A percentile compares a stretch with the other conserved stretches of the same genome.
phyloP scores from a whole-genome alignment of 805 yeast genomes.

The Starmerella roubikii region DNA sequence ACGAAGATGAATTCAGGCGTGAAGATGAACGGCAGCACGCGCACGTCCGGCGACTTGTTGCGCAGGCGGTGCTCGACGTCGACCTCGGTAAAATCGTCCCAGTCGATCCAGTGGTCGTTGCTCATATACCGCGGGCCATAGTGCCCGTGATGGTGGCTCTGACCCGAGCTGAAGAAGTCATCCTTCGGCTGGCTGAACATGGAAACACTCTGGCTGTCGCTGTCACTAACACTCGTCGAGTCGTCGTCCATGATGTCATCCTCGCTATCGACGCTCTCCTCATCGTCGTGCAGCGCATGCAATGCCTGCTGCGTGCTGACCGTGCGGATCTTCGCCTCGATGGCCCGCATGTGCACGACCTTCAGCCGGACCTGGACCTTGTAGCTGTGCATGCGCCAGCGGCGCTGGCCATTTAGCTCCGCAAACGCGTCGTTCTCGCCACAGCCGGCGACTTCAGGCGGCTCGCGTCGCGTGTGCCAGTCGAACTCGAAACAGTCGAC shows the following conservation, averaged over 20 bases:
- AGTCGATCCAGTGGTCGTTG: constrained; percentile 47
- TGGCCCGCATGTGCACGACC: constrained; percentile 53
- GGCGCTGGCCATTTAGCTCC: constrained; percentile 15
- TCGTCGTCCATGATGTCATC: constrained; percentile 23
- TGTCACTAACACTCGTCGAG: constrained; percentile 22
- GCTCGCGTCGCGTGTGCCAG: constrained; percentile 44
- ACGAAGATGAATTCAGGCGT: constrained; percentile 59
- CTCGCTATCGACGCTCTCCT: constrained; percentile 29
- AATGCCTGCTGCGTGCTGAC: constrained; percentile 9
- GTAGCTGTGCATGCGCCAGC: constrained; percentile 43
- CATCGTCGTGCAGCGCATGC: constrained; percentile 6
- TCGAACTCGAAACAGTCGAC: constrained; percentile 46
- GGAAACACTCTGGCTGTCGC: neutral
- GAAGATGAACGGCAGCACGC: constrained; percentile 46
- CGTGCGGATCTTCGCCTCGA: constrained; percentile 41
- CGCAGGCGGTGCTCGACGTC: constrained; percentile 26
- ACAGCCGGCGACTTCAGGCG: constrained; percentile 25
- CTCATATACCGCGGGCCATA: constrained; percentile 15
- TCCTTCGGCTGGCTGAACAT: too few relatives aligned
- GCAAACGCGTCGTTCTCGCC: constrained; percentile 1
- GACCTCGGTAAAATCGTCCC: constrained; percentile 62
- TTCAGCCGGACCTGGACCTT: constrained; percentile 57
- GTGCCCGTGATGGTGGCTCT: too few relatives aligned
- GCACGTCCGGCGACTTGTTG: constrained; percentile 27
- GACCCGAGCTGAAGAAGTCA: neutral